A percentile compares a stretch with the other conserved stretches of the same genome.
These are phyloP conservation scores for Tetraselmis striata DNA, from an alignment of 139 green algal genomes.

Conservation along the genomic window DNA sequence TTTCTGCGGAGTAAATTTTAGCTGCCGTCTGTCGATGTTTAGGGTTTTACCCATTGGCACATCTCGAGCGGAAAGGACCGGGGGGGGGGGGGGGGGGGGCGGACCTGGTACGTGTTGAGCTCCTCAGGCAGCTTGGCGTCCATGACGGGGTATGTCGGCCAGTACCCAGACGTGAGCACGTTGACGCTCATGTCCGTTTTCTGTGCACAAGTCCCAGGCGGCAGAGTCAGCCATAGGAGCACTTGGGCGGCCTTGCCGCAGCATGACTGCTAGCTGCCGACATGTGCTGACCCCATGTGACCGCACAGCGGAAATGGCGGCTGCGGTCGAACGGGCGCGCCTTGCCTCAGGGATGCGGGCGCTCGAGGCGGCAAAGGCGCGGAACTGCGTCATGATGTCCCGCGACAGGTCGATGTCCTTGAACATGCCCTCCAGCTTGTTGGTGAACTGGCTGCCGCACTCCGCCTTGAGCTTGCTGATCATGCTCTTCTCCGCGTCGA, in stretches of 20 bases:
- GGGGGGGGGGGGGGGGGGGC: not conserved
- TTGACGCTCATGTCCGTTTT: slow-evolving; percentile 75
- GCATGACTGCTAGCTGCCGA: too few species aligned
- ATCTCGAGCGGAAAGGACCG: not conserved
- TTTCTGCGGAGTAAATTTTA: too few species aligned
- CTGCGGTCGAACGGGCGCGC: too few species aligned
- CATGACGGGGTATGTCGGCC: slow-evolving; percentile 82
- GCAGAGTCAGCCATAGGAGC: too few species aligned
- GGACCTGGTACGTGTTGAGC: not conserved
- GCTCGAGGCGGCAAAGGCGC: not conserved
- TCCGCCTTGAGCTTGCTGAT: slow-evolving; percentile 95
- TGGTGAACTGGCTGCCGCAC: slow-evolving; percentile 95
- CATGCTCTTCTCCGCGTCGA: slow-evolving; percentile 92
- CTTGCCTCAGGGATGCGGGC: not conserved
- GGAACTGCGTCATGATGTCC: slow-evolving; percentile 73
- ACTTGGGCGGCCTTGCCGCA: too few species aligned
- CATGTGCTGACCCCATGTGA: too few species aligned
- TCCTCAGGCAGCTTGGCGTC: slow-evolving; percentile 76
- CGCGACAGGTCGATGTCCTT: slow-evolving; percentile 75
- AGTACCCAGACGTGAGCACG: slow-evolving; percentile 92
- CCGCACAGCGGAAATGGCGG: too few species aligned
- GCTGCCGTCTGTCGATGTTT: too few species aligned
- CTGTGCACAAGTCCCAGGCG: too few species aligned
- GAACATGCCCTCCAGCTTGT: slow-evolving; percentile 98
- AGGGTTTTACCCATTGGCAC: too few species aligned